phyloP scores from a whole-genome alignment of 1,284 basidiomycete species.

The Agaricales sp. region DNA sequence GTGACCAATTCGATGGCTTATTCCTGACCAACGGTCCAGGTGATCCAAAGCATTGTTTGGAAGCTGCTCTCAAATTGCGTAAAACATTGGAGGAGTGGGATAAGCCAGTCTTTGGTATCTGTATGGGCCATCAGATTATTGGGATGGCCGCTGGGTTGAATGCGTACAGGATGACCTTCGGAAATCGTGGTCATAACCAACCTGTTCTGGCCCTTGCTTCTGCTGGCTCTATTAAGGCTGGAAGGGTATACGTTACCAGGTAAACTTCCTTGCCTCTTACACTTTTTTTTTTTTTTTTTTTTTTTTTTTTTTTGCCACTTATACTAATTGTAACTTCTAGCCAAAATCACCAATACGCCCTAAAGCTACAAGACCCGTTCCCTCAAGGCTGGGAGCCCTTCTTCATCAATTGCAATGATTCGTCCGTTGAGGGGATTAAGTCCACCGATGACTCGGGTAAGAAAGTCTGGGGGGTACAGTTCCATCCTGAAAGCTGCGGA shows the following conservation, averaged over 20 bases:
- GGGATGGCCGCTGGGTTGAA: conserved; percentile 96
- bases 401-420: conserved; percentile 98
- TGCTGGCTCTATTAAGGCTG: conserved; percentile 87
- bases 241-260: conserved; percentile 96
- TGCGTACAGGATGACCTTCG: conserved; percentile 95
- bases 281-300: conserved; percentile 16
- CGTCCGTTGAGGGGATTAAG: conserved; percentile 96
- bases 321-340: conserved; percentile 25
- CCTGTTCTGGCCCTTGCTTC: conserved; percentile 91
- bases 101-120: conserved; percentile 95
- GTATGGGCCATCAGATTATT: conserved; percentile 98
- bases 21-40: conserved; percentile 97
- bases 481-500: conserved; percentile 92
- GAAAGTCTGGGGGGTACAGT: conserved; percentile 92
- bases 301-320: conserved; percentile 1
- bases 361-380: conserved; percentile 87
- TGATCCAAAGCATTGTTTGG: conserved; percentile 85
- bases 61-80: conserved; percentile 75
- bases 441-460: conserved; percentile 80
- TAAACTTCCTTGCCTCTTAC: conserved; percentile 17
- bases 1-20: conserved; percentile 89
- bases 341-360: conserved; percentile 95
- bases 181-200: conserved; percentile 99
- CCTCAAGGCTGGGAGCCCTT: conserved; percentile 93
- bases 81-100: conserved; percentile 82